Evolutionary conservation across 352 stramenopile species (phyloP), one percentile per base, ranked within the genome.

Genomic region (Phytophthora syringae): DNA sequence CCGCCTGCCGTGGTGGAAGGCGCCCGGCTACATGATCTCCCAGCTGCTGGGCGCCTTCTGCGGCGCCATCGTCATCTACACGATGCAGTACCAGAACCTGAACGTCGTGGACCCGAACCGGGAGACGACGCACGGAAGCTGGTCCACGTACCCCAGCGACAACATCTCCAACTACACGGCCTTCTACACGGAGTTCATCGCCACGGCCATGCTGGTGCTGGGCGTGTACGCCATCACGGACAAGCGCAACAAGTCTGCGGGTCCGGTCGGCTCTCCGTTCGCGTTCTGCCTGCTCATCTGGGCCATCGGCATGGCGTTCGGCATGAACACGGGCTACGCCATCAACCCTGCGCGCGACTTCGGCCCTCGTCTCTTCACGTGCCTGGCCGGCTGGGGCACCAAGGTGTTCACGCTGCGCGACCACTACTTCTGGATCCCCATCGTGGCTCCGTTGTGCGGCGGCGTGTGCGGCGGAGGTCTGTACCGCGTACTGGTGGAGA

Each of bases 171-270:
- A 60, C 25, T 32, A 27, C 11, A 60, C 52, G 3, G 39, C 52
- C 11, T n/a, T n/a, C n/a, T n/a, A n/a, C n/a, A n/a, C n/a, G n/a
- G n/a, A n/a, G n/a, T 81, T 80, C 55, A 66, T 84, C 12, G 70
- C 72, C 32, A 86, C 77, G 1, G 66, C 83, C 28, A 70, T 88
- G 57, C 67, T 90, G 43, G 62, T 70, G 16, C 79, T 88, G 36
- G 67, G 68, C 42, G 72, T 79, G 24, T 83, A 80, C 52, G 66
- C 78, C 27, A 85, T 90, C 49, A 76, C 58, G 3, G 78, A 88
- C 52, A 47, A 61, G 24, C 52, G 47, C 10, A 54, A 57, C 27
- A 90, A 90, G 74, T 74, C 5, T 69, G 67, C 42, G 57, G 64
- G n/a, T 15, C 74, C 81, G 2, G 63, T 77, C 32, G 62, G 75